phyloP scores from a whole-genome alignment of 371 early-diverging fungal genomes.

The Rhizopus arrhizus region DNA sequence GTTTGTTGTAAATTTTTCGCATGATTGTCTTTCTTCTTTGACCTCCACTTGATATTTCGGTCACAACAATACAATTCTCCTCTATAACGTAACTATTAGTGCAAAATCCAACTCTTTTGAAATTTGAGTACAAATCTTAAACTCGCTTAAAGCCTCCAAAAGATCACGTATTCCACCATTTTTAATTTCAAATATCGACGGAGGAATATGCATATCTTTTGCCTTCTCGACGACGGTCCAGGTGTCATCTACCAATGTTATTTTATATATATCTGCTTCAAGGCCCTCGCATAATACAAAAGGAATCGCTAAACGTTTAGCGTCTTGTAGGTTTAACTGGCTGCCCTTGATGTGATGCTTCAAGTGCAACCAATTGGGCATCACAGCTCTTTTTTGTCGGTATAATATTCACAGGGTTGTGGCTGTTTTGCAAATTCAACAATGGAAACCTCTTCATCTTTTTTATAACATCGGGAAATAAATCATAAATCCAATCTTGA shows the following conservation, averaged over 20 bases:
- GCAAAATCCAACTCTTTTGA: slow-evolving; percentile 8
- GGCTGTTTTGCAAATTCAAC: slow-evolving; percentile 1
- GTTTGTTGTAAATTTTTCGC: slow-evolving; percentile 11
- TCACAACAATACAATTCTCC: slow-evolving; percentile 10
- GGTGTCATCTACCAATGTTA: not conserved
- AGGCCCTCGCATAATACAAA: slow-evolving; percentile 12
- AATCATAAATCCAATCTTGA: slow-evolving; percentile 10
- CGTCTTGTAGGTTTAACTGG: slow-evolving; percentile 6
- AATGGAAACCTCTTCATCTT: not conserved
- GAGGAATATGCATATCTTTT: slow-evolving; percentile 6
- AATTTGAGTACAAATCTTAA: slow-evolving; percentile 11
- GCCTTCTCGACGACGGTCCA: slow-evolving; percentile 7
- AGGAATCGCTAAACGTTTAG: slow-evolving; percentile 3
- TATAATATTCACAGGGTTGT: slow-evolving; percentile 5
- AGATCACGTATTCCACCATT: slow-evolving; percentile 7
- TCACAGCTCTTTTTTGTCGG: slow-evolving; percentile 7
- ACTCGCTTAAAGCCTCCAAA: slow-evolving; percentile 11
- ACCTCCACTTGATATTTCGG: slow-evolving; percentile 10
- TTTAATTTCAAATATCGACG: slow-evolving; percentile 7
- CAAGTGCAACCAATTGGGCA: slow-evolving; percentile 10
- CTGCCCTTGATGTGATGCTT: slow-evolving; percentile 9
- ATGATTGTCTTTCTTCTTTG: slow-evolving; percentile 12
- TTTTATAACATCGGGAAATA: not conserved
- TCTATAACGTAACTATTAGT: slow-evolving; percentile 15
- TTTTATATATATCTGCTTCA: slow-evolving; percentile 14